Base-by-base conservation (phyloP, 139 green algal species). In the Nannochloris sp. region DNA sequence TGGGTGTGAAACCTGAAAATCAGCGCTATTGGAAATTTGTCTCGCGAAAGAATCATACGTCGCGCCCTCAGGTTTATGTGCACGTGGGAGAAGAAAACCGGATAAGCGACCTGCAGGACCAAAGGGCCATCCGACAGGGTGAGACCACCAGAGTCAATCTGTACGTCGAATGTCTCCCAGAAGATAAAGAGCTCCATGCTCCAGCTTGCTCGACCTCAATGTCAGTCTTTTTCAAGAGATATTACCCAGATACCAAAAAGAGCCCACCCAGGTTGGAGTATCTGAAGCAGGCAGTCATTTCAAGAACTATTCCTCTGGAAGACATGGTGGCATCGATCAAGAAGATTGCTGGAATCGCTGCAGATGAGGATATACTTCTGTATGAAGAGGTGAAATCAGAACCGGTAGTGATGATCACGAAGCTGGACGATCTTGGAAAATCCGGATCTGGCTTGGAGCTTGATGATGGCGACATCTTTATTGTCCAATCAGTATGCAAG, bases 181-280 rank as follows among this genome's bases (percentile, higher is more conserved):
- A 59, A 14, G 43, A 71, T 31, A 40, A 26, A 6, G n/a, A 59
- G 31, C 17, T 28, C 6, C 46, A 23, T 53, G 46, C 20, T 20
- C 46, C 46, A 9, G 40, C 76, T 26, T 57, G 36, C 0, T 29
- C 59, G 6, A 50, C 65, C 3, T 68, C 79, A 40, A 68, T 93
- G 46, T 75, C 96, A 48, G 70, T 97, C 13, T 97, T 97, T 69
- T 73, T 97, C 72, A 97, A 98, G 82, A 64, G 86, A 25, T 97
- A 91, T 53, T 33, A 25, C 9, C 70, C 70, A 1, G 63, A 60
- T 17, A 53, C 49, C 6, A 29, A 40, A 49, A 25, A 80, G 26
- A 61, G 9, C 29, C 30, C 36, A 44, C 56, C 3, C 9, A 3
- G 3, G 66, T 89, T 55, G 37, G 61, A 20, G 94, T 82, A 56